Percentiles rank a stretch among this genome's conserved stretches.
Conservation (phyloP, 305 asterid genomes). For the Plantago lanceolata region DNA sequence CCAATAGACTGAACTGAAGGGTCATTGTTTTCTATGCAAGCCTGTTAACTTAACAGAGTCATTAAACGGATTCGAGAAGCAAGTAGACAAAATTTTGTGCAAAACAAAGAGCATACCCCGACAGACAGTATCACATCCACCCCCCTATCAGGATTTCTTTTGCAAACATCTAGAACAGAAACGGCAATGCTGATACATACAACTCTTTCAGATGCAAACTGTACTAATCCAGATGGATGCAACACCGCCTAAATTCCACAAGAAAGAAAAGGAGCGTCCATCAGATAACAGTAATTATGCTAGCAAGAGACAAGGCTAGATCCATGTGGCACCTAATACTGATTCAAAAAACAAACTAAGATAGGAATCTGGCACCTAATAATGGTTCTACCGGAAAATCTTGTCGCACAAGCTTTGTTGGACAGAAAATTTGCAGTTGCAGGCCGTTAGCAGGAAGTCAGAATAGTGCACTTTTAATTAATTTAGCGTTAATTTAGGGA, state of each 20-base stretch:
- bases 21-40: constrained; percentile 75
- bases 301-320: background rate
- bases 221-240: constrained; percentile 51
- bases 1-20: constrained; percentile 82
- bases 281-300: constrained; percentile 7
- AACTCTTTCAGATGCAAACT: constrained; percentile 49
- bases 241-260: constrained; percentile 58
- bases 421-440: no score
- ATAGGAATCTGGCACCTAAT: no score
- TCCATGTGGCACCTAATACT: no score
- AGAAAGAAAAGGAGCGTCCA: constrained; percentile 24
- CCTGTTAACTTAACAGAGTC: constrained; percentile 45
- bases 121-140: constrained; percentile 92
- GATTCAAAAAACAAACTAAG: no score
- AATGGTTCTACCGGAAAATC: no score
- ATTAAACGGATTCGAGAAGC: constrained; percentile 30
- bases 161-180: constrained; percentile 84
- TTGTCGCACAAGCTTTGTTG: no score
- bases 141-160: constrained; percentile 92
- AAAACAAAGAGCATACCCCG: constrained; percentile 52
- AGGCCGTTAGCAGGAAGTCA: no score
- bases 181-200: constrained; percentile 73
- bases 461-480: no score
- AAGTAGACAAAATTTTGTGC: constrained; percentile 27
- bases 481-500: no score